Evolutionary conservation across 495 filamentous ascomycete genomes (phyloP).

Genomic region (Penicillium turbatum): DNA sequence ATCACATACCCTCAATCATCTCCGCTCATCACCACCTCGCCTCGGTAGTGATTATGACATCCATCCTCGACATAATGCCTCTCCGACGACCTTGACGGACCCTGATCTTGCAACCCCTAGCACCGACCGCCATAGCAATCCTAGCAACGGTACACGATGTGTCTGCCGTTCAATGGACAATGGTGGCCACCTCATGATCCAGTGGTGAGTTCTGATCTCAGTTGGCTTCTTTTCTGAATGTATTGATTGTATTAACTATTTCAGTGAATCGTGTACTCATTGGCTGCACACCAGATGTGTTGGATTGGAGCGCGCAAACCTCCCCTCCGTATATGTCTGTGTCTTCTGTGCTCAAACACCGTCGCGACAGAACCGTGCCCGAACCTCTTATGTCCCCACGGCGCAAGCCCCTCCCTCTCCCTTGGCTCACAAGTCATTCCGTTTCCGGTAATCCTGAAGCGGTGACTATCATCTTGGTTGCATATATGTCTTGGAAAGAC

Average conservation of each 20-base stretch:
- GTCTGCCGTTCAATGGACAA: slow-evolving; percentile 64
- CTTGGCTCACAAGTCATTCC: slow-evolving; percentile 63
- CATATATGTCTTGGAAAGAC: slow-evolving; percentile 17
- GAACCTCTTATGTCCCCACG: slow-evolving; percentile 47
- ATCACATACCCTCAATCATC: slow-evolving; percentile 35
- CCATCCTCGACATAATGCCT: slow-evolving; percentile 43
- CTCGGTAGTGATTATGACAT: slow-evolving; percentile 39
- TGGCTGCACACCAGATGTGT: slow-evolving; percentile 81
- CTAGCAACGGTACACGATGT: slow-evolving; percentile 63
- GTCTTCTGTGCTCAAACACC: slow-evolving; percentile 75
- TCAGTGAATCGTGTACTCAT: slow-evolving; percentile 79
- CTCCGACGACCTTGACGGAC: slow-evolving; percentile 66
- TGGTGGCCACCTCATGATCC: slow-evolving; percentile 71
- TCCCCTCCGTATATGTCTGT: slow-evolving; percentile 76
- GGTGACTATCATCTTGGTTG: slow-evolving; percentile 3
- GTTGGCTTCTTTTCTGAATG: neutral
- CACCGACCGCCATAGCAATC: slow-evolving; percentile 52
- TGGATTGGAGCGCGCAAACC: slow-evolving; percentile 57
- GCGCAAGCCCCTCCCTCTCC: slow-evolving; percentile 51
- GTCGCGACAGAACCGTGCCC: slow-evolving; percentile 59
- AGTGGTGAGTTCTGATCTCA: slow-evolving; percentile 58
- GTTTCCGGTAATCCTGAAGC: slow-evolving; percentile 32
- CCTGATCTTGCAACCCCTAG: slow-evolving; percentile 63
- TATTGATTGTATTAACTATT: slow-evolving; percentile 12
- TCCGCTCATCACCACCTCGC: slow-evolving; percentile 45